These are phyloP conservation scores for Effrenium voratum DNA, from an alignment of 73 alveolate species.

Conservation along the genomic window DNA sequence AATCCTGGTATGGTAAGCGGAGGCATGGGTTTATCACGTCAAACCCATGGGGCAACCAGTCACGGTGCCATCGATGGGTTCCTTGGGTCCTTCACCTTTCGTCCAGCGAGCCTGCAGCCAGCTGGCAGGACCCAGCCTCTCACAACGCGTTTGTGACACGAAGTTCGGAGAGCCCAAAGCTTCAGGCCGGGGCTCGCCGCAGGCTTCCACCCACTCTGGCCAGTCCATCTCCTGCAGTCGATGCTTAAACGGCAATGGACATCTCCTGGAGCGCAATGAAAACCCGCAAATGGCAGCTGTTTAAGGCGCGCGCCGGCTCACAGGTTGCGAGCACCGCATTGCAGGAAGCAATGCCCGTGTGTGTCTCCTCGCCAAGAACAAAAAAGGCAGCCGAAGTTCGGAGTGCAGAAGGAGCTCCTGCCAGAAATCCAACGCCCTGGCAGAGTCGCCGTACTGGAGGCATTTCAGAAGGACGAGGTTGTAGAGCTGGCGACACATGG, in stretches of 20 bases:
- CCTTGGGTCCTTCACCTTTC: too few relatives aligned
- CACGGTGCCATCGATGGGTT: too few relatives aligned
- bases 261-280: too few relatives aligned
- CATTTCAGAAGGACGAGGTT: slow-evolving; percentile 91
- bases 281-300: background rate
- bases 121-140: slow-evolving; percentile 60
- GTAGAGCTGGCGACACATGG: slow-evolving; percentile 64
- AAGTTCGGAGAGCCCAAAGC: too few relatives aligned
- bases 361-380: background rate
- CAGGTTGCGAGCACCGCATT: slow-evolving; percentile 67
- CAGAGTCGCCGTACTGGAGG: slow-evolving; percentile 15
- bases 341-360: slow-evolving; percentile 50
- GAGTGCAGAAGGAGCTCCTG: background rate
- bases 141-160: too few relatives aligned
- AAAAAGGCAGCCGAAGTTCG: too few relatives aligned
- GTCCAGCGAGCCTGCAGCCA: slow-evolving; percentile 41
- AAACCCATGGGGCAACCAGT: too few relatives aligned
- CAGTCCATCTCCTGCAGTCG: slow-evolving; percentile 20
- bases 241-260: background rate
- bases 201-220: background rate
- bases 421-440: slow-evolving; percentile 50
- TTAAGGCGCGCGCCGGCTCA: slow-evolving; percentile 1
- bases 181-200: slow-evolving; percentile 14
- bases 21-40: too few relatives aligned
- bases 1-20: too few relatives aligned